phyloP scores from a whole-genome alignment of 495 filamentous ascomycete species.

The Neurospora tetrasperma region DNA sequence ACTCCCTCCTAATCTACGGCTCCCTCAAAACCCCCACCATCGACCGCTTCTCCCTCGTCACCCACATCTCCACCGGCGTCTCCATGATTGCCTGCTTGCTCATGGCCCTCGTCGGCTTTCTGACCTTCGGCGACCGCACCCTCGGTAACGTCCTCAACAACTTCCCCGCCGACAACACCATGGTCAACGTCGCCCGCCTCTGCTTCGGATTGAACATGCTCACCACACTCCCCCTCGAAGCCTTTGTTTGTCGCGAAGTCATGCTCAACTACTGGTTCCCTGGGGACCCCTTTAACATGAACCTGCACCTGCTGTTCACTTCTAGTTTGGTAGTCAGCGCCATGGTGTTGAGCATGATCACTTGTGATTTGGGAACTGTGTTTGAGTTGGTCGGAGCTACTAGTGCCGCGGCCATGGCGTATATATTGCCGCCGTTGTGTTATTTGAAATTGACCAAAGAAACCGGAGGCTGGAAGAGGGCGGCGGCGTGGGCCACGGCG shows the following conservation, averaged over 20 bases:
- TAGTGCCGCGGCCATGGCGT: slow-evolving; percentile 84
- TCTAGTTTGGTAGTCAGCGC: slow-evolving; percentile 69
- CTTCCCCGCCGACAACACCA: slow-evolving; percentile 76
- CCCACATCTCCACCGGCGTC: slow-evolving; percentile 80
- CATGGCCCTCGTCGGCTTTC: slow-evolving; percentile 82
- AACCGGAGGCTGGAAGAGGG: slow-evolving; percentile 53
- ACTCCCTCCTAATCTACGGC: slow-evolving; percentile 93
- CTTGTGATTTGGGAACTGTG: slow-evolving; percentile 85
- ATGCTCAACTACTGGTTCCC: slow-evolving; percentile 91
- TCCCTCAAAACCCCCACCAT: slow-evolving; percentile 89
- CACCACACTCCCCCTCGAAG: slow-evolving; percentile 89
- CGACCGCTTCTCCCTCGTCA: slow-evolving; percentile 84
- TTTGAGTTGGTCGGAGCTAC: slow-evolving; percentile 96
- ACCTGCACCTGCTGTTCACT: slow-evolving; percentile 76
- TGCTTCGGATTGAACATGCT: slow-evolving; percentile 98
- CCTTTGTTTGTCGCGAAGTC: slow-evolving; percentile 94
- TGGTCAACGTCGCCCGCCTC: slow-evolving; percentile 89
- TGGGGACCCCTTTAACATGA: slow-evolving; percentile 64
- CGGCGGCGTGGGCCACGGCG: slow-evolving; percentile 56
- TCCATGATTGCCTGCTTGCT: slow-evolving; percentile 81
- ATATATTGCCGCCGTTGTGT: slow-evolving; percentile 89
- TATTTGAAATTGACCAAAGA: slow-evolving; percentile 76
- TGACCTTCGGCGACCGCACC: slow-evolving; percentile 86
- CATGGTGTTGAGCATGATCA: slow-evolving; percentile 67
- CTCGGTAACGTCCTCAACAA: slow-evolving; percentile 96